Evolutionary conservation across 1,284 basidiomycete species (phyloP), one percentile per base, ranked within the genome.

Genomic region (Phylloporus sp.): DNA sequence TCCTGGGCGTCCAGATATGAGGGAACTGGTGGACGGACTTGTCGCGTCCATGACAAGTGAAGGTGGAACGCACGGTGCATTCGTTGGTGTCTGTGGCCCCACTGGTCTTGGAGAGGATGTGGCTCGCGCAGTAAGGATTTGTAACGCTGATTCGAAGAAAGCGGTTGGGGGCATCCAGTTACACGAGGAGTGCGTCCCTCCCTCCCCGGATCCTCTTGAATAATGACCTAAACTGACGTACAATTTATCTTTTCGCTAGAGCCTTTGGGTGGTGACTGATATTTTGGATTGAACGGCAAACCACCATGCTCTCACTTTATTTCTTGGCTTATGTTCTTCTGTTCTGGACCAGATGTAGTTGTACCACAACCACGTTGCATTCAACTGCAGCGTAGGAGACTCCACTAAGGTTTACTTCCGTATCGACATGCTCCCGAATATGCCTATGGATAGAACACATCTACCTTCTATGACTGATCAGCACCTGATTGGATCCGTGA

Each of bases 31-130:
- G 12, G 81, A 85, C 47, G 75, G 75, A 47, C 80, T 84, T 37
- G 80, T 88, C 55, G 40, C 79, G 31, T 79, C 80, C 44, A 82
- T 86, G 12, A 78, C 79, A 29, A 69, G 70, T 12, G 67, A 80
- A 7, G 78, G 77, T 5, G 61, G 72, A 7, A 77, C 79, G 54
- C 75, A 77, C 15, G 91, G 91, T 24, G 79, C 91, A 60, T 76
- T 90, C 20, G 83, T 92, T 4, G 87, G 81, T 42, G 85, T 88
- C 31, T 93, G 91, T 72, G 91, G 91, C 0, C 91, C 91, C 0
- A 64, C 72, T 3, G 79, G 79, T 26, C 77, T 93, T 56, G 82
- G 82, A 3, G 83, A 84, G 56, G 83, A 86, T 57, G 85, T 89
- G 20, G 78, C 79, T 20, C 76, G 74, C 62, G 83, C 83, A 1